These are phyloP conservation scores for Cercophora scortea DNA, from an alignment of 495 filamentous ascomycete species.

Conservation along the genomic window DNA sequence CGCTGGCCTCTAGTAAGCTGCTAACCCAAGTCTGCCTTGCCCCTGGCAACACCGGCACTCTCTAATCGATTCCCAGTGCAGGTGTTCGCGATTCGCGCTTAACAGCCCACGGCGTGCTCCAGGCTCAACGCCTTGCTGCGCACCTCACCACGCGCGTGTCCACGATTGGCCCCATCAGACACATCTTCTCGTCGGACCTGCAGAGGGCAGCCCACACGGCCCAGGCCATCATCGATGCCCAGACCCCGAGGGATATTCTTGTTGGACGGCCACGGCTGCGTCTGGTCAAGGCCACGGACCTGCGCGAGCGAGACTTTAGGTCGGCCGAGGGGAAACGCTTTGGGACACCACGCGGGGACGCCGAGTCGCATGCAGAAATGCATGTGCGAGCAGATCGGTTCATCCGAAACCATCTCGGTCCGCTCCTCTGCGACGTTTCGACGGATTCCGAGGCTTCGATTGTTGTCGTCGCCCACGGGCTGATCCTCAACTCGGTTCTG, in stretches of 20 bases:
- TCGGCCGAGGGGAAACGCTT: constrained; percentile 57
- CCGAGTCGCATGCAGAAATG: constrained; percentile 62
- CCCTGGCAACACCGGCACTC: background rate
- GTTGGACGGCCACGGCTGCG: constrained; percentile 5
- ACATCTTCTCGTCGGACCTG: constrained; percentile 75
- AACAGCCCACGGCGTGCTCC: constrained; percentile 73
- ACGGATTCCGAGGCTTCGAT: constrained; percentile 8
- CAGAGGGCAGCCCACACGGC: constrained; percentile 67
- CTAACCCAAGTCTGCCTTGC: background rate
- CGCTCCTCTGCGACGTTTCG: constrained; percentile 33
- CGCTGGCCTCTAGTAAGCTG: constrained; percentile 59
- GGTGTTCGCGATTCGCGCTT: constrained; percentile 70
- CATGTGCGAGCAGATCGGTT: constrained; percentile 51
- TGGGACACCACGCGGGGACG: constrained; percentile 14
- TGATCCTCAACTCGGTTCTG: constrained; percentile 65
- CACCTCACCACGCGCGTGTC: constrained; percentile 46
- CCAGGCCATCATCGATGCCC: constrained; percentile 50
- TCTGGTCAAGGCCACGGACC: constrained; percentile 42
- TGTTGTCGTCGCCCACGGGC: constrained; percentile 71
- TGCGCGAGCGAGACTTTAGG: constrained; percentile 69
- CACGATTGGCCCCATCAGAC: constrained; percentile 35
- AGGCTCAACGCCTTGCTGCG: constrained; percentile 56
- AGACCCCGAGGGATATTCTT: constrained; percentile 14
- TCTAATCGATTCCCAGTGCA: constrained; percentile 48
- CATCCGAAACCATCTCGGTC: constrained; percentile 50